Base-by-base conservation (phyloP, 768 basidiomycete genomes). In the Mycena belliarum region DNA sequence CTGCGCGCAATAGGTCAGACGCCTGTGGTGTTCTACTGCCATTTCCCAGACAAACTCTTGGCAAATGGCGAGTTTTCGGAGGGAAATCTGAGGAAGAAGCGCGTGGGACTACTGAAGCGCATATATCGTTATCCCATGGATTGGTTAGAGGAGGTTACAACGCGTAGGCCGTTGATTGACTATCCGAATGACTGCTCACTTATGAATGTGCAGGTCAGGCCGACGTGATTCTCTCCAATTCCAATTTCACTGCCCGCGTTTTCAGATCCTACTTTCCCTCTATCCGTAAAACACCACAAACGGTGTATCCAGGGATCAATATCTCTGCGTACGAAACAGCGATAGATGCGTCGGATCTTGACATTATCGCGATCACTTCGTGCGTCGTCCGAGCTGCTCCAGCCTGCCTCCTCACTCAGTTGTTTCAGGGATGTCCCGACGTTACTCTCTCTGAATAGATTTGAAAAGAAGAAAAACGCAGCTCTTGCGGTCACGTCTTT, bases 271-370 rank as follows among this genome's bases (percentile, higher is more conserved):
- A 93, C 63, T 92, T 98, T 66, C 78, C 83, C 0, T 85, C 86
- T 2, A 85, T 98, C 41, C 60, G 54, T 2, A 75, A 76, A 24
- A 75, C 72, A 0, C 93, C 89, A 4, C 79, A 77, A 37, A 87
- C 97, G n/a, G 86, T 98, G n/a, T 95, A 98, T 69, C 97, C 97
- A 1, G 94, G 95, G 0, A 94, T 99, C 58, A 94, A 97, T 63
- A 75, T 93, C 18, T 73, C 80, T 4, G 86, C 86, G 0, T 98
- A 96, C 64, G 82, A 81, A 52, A 66, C 74, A 0, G 56, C 71
- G n/a, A 68, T 80, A 10, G 73, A 81, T 56, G 55, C 60, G 52
- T 70, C 69, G 15, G 78, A 81, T 46, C 74, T 80, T 7, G 85
- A 88, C 51, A 78, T 89, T 7, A 45, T 66, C 14, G 75, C 78